Evolutionary conservation across 2,329 filamentous ascomycete genomes (phyloP).

Genomic region (Ceratocystis destructans): DNA sequence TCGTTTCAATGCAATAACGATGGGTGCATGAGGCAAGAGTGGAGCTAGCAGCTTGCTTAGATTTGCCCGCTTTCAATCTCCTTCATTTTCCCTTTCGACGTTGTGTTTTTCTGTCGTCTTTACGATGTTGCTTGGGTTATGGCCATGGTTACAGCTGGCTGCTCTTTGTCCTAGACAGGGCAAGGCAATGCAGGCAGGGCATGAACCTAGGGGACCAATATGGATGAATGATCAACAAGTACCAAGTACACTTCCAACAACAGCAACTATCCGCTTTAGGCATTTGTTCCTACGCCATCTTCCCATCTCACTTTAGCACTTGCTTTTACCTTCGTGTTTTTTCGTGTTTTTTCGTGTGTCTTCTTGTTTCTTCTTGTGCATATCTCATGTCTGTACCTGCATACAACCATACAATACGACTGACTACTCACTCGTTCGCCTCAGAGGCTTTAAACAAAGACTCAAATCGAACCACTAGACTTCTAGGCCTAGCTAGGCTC

Average conservation of each 20-base stretch:
- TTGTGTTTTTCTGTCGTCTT: too few relatives aligned
- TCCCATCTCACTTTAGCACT: not conserved
- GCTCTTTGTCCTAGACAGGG: too few relatives aligned
- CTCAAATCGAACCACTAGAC: too few relatives aligned
- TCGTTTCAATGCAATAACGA: not conserved
- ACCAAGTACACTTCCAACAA: too few relatives aligned
- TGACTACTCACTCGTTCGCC: not conserved
- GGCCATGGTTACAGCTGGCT: too few relatives aligned
- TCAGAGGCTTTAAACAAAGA: not conserved
- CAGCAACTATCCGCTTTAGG: too few relatives aligned
- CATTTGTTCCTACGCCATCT: not conserved
- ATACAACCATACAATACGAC: not conserved
- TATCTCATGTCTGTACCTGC: conserved; percentile 1
- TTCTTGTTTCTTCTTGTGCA: not conserved
- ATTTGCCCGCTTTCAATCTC: not conserved
- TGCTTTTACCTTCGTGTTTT: not conserved
- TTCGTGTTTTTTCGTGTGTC: not conserved
- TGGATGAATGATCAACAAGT: too few relatives aligned
- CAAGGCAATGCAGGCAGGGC: too few relatives aligned
- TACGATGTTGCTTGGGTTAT: too few relatives aligned
- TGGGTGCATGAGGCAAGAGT: not conserved
- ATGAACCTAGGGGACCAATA: too few relatives aligned
- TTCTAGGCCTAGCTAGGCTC: too few relatives aligned
- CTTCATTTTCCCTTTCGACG: not conserved
- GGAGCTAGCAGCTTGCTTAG: not conserved